phyloP scores from a whole-genome alignment of 345 rosid species.

The Lepidium sativum region DNA sequence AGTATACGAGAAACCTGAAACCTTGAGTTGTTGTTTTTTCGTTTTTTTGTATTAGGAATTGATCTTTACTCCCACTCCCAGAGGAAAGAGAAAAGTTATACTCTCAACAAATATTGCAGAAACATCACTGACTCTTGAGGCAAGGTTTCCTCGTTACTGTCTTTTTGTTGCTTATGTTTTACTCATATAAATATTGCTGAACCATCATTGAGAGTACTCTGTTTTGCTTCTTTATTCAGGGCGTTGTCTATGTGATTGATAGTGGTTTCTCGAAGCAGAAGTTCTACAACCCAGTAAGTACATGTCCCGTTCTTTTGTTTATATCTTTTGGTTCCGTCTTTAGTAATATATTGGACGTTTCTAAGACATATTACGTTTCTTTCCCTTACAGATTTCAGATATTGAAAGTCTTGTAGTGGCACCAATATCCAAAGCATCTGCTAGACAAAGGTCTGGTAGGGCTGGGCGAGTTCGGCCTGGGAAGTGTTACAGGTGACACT shows the following conservation, averaged over 20 bases:
- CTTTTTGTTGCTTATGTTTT: not conserved
- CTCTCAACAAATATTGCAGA: slow-evolving; percentile 92
- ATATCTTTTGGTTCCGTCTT: not conserved
- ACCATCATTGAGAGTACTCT: not conserved
- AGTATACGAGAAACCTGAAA: not conserved
- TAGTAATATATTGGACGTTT: not conserved
- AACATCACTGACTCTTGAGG: slow-evolving; percentile 95
- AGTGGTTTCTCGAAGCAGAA: slow-evolving; percentile 95
- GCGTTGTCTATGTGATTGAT: slow-evolving; percentile 88
- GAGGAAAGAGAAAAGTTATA: slow-evolving; percentile 90
- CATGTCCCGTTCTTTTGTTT: slow-evolving; percentile 1
- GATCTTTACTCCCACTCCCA: slow-evolving; percentile 79
- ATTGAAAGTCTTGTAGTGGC: slow-evolving; percentile 90
- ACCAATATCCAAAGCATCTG: slow-evolving; percentile 95
- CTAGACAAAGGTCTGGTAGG: slow-evolving; percentile 95
- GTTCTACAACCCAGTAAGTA: slow-evolving; percentile 84
- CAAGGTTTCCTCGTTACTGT: slow-evolving; percentile 13
- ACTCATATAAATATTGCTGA: not conserved
- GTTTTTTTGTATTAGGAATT: slow-evolving; percentile 46
- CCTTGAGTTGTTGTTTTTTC: not conserved
- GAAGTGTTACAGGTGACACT: slow-evolving; percentile 79
- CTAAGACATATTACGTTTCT: not conserved
- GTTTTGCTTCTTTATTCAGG: slow-evolving; percentile 37
- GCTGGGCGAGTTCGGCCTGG: slow-evolving; percentile 97
- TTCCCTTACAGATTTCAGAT: slow-evolving; percentile 58